These are phyloP conservation scores for Chytriomyces sp. DNA, from an alignment of 192 early-diverging fungal species.

Conservation along the genomic window DNA sequence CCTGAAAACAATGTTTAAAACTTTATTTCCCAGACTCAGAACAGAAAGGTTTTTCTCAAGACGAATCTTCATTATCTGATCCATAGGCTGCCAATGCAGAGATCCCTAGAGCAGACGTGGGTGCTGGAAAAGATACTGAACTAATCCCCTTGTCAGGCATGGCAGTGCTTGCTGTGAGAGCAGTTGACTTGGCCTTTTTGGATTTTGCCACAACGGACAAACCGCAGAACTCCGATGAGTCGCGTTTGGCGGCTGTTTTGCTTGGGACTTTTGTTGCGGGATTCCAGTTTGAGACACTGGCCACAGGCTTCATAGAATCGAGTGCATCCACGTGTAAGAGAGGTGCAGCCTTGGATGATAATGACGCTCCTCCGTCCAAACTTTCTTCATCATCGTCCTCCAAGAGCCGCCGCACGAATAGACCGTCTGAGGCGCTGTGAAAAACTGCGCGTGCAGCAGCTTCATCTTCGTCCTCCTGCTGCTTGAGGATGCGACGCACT, in stretches of 20 bases:
- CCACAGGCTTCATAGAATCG: not conserved
- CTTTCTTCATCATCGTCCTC: constrained; percentile 42
- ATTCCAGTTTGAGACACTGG: constrained; percentile 3
- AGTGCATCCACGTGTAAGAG: constrained; percentile 1
- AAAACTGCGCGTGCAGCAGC: constrained; percentile 64
- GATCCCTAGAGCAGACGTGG: not conserved
- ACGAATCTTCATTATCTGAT: constrained; percentile 3
- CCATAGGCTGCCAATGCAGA: constrained; percentile 16
- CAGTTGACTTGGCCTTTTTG: not conserved
- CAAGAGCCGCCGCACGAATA: constrained; percentile 55
- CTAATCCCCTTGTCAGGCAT: not conserved
- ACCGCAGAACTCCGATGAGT: not conserved
- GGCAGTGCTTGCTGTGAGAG: not conserved
- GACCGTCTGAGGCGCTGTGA: constrained; percentile 64
- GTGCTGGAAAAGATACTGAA: not conserved
- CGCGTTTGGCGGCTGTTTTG: not conserved
- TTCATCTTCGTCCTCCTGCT: constrained; percentile 68
- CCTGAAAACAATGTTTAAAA: too few species aligned
- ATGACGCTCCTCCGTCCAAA: not conserved
- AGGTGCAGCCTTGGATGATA: not conserved
- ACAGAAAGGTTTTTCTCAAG: too few species aligned
- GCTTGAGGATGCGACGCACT: constrained; percentile 52
- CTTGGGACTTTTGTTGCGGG: not conserved
- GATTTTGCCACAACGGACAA: not conserved
- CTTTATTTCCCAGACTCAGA: too few species aligned